Base-by-base conservation (phyloP, 2,329 filamentous ascomycete genomes). In the Neonectria ditissima region DNA sequence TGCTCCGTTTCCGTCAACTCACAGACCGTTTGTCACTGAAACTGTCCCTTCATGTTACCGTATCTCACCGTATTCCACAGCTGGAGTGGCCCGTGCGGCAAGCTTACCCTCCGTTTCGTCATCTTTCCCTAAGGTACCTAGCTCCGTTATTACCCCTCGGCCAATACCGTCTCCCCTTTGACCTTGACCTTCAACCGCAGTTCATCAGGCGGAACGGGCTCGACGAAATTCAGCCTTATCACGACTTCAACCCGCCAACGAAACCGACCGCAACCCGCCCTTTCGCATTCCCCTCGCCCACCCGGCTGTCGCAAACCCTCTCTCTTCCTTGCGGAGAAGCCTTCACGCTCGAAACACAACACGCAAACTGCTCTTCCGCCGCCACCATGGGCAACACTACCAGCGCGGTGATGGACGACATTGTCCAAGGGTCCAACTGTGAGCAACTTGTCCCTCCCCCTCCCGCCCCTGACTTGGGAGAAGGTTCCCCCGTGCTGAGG, bases 371-470 rank as follows among this genome's bases (percentile, higher is more conserved):
- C 32, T 22, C 9, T 16, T 26, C 16, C n/a, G n/a, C 47, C 58
- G 55, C 58, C 71, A 73, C 71, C 70, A 91, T 91, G 89, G 89
- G 89, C 73, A 91, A 91, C 80, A 87, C 87, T 62, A 89, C 87
- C 72, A 91, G 89, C 78, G 82, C 86, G 72, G 91, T 98, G 78
- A 86, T 98, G 80, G 95, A 98, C 82, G 96, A 92, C 82, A 97
- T 99, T 75, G 94, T 97, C 79, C 92, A 97, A 77, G 93, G 92
- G 74, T 96, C 94, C 73, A 99, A 99, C 85, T 99, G 95, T 97
- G 83, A 76, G 79, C 64, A 51, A n/a, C n/a, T n/a, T 26, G 32
- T 50, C 47, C 54, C 68, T 62, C 48, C 59, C 48, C 43, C 64
- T 61, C 47, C 39, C 43, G 44, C 45, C 26, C 34, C 45, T 52